Evolutionary conservation across 208 protist genomes (phyloP).

Genomic region (Trypanosoma melophagium): DNA sequence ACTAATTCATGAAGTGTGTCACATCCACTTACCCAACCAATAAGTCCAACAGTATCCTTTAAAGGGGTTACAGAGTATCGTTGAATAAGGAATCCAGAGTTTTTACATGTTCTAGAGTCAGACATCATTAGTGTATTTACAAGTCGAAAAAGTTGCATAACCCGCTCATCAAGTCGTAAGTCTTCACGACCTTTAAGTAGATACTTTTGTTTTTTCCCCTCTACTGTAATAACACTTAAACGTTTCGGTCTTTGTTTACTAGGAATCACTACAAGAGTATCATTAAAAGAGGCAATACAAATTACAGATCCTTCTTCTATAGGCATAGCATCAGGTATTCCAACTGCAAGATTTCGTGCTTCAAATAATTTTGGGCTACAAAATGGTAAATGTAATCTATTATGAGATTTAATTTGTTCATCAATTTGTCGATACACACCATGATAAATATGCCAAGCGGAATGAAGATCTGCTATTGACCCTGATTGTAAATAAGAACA

Average conservation of each 20-base stretch:
- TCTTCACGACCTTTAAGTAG: slow-evolving; percentile 98
- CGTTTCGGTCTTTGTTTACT: slow-evolving; percentile 99
- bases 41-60: slow-evolving; percentile 97
- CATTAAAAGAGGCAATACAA: slow-evolving; percentile 91
- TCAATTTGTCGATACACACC: slow-evolving; percentile 75
- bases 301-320: slow-evolving; percentile 74
- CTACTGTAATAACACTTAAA: slow-evolving; percentile 93
- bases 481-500: slow-evolving; percentile 51
- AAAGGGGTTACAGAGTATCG: slow-evolving; percentile 98
- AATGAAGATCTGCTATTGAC: slow-evolving; percentile 73
- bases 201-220: slow-evolving; percentile 96
- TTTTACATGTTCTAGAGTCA: slow-evolving; percentile 77
- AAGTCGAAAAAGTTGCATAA: slow-evolving; percentile 99
- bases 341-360: slow-evolving; percentile 67
- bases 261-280: slow-evolving; percentile 93
- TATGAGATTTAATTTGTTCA: slow-evolving; percentile 63
- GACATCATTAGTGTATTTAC: slow-evolving; percentile 98
- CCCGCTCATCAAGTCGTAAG: slow-evolving; percentile 98
- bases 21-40: slow-evolving; percentile 98
- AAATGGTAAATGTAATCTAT: slow-evolving; percentile 61
- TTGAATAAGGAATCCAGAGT: slow-evolving; percentile 87
- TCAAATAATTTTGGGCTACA: slow-evolving; percentile 86
- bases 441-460: slow-evolving; percentile 87
- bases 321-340: slow-evolving; percentile 87
- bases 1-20: slow-evolving; percentile 94